Percentiles rank a stretch among this genome's conserved stretches.
These are phyloP conservation scores for Leucocoprinus sp. DNA, from an alignment of 768 basidiomycete species.

Conservation along the genomic window DNA sequence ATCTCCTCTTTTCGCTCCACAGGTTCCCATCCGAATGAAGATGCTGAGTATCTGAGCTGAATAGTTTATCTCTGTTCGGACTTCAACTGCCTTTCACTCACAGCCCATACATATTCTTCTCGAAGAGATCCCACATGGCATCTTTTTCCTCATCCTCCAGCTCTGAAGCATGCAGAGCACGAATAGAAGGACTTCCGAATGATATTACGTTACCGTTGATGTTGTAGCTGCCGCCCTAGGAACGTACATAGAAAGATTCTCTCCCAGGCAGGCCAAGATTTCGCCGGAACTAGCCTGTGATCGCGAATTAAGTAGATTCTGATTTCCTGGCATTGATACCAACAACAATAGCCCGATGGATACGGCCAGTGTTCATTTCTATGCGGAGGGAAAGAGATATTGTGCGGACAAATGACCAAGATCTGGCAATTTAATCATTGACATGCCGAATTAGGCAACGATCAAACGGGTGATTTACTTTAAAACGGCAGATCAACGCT, in stretches of 20 bases:
- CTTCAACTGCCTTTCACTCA: conserved; percentile 17
- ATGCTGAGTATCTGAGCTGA: conserved; percentile 37
- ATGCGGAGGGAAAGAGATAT: no score
- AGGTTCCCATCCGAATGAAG: conserved; percentile 64
- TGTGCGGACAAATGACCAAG: no score
- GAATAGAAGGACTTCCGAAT: conserved; percentile 7
- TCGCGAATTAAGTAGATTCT: not conserved
- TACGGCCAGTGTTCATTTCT: not conserved
- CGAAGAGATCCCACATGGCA: conserved; percentile 45
- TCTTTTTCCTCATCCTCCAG: conserved; percentile 28
- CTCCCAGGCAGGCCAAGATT: conserved; percentile 6
- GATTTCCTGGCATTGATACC: not conserved
- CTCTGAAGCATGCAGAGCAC: conserved; percentile 15
- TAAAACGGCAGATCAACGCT: no score
- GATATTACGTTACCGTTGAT: not conserved
- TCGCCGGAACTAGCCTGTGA: conserved; percentile 9
- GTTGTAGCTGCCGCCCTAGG: not conserved
- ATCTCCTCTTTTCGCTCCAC: conserved; percentile 47
- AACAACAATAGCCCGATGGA: conserved; percentile 9
- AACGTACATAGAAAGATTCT: conserved; percentile 2
- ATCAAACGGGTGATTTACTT: no score
- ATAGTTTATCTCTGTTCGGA: not conserved
- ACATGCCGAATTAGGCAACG: no score
- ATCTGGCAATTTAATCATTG: no score
- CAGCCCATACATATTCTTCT: conserved; percentile 50